phyloP scores from a whole-genome alignment of 768 basidiomycete species.

The Agrocybe chaxingu region DNA sequence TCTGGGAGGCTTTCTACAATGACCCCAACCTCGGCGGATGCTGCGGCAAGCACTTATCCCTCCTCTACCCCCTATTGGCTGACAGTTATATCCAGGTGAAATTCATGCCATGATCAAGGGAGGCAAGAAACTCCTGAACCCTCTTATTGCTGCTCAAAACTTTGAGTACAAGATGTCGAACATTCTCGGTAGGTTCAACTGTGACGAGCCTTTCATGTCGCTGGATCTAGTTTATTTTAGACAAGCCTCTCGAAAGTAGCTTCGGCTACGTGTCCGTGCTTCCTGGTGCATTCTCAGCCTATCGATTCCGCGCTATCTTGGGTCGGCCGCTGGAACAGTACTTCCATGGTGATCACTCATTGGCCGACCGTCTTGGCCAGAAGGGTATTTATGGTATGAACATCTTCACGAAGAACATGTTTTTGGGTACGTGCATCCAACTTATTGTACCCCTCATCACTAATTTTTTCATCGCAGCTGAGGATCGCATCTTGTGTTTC shows the following conservation, averaged over 20 bases:
- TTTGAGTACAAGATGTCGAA: constrained; percentile 99
- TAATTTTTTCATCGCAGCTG: constrained; percentile 41
- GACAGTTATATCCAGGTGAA: constrained; percentile 41
- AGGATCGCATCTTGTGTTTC: constrained; percentile 97
- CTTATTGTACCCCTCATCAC: neutral
- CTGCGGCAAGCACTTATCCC: constrained; percentile 50
- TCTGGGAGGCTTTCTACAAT: constrained; percentile 92
- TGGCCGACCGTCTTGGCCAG: constrained; percentile 87
- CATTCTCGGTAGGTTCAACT: constrained; percentile 62
- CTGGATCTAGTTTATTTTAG: constrained; percentile 29
- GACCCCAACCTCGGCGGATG: constrained; percentile 78
- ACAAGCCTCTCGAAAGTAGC: constrained; percentile 92
- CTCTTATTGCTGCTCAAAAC: constrained; percentile 91
- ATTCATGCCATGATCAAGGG: constrained; percentile 97
- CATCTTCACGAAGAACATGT: constrained; percentile 92
- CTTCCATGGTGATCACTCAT: constrained; percentile 84
- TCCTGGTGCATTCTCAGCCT: constrained; percentile 96
- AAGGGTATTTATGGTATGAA: constrained; percentile 97
- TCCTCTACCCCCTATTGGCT: neutral
- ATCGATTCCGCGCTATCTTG: constrained; percentile 88
- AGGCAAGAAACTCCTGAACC: constrained; percentile 88
- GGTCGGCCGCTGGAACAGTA: constrained; percentile 86
- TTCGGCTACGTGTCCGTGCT: constrained; percentile 96
- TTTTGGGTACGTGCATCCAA: constrained; percentile 33
- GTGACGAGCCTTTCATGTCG: neutral